Percentiles rank a stretch among this genome's conserved stretches.
These are phyloP conservation scores for Pulveroboletus sp. DNA, from an alignment of 768 basidiomycete species.

Conservation along the genomic window DNA sequence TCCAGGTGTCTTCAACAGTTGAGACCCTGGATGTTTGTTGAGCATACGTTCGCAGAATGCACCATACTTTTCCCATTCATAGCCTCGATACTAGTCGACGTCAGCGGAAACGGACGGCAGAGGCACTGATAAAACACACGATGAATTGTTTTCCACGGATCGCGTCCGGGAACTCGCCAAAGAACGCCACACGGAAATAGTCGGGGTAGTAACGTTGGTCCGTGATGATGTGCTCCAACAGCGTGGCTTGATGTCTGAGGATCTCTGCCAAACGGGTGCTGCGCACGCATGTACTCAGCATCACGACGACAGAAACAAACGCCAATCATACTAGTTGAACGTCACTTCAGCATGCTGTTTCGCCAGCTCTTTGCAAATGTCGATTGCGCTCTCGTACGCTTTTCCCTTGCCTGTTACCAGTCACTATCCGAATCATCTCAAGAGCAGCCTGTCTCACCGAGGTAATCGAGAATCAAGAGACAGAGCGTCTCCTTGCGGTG, in stretches of 20 bases:
- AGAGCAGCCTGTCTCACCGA: slow-evolving; percentile 48
- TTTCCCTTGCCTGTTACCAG: slow-evolving; percentile 75
- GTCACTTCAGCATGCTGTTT: slow-evolving; percentile 85
- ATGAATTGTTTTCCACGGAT: slow-evolving; percentile 89
- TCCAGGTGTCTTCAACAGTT: slow-evolving; percentile 64
- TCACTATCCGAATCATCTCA: not conserved
- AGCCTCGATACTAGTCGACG: slow-evolving; percentile 74
- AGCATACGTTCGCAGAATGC: slow-evolving; percentile 90
- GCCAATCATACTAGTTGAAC: slow-evolving; percentile 74
- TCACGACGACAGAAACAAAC: not conserved
- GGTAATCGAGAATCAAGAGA: slow-evolving; percentile 87
- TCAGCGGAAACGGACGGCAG: not conserved
- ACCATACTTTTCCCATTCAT: slow-evolving; percentile 91
- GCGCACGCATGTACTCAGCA: slow-evolving; percentile 10
- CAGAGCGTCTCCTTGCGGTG: slow-evolving; percentile 91
- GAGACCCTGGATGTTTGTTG: slow-evolving; percentile 83
- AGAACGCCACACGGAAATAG: slow-evolving; percentile 92
- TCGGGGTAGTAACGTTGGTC: slow-evolving; percentile 85
- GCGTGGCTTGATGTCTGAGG: slow-evolving; percentile 78
- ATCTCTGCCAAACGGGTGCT: slow-evolving; percentile 84
- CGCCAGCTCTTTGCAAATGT: slow-evolving; percentile 88
- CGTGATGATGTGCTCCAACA: slow-evolving; percentile 81
- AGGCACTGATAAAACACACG: slow-evolving; percentile 39
- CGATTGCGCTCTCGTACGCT: slow-evolving; percentile 94
- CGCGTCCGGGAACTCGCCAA: slow-evolving; percentile 84